These are phyloP conservation scores for Debaryomyces nepalensis DNA, from an alignment of 1,139 yeast species.

Conservation along the genomic window DNA sequence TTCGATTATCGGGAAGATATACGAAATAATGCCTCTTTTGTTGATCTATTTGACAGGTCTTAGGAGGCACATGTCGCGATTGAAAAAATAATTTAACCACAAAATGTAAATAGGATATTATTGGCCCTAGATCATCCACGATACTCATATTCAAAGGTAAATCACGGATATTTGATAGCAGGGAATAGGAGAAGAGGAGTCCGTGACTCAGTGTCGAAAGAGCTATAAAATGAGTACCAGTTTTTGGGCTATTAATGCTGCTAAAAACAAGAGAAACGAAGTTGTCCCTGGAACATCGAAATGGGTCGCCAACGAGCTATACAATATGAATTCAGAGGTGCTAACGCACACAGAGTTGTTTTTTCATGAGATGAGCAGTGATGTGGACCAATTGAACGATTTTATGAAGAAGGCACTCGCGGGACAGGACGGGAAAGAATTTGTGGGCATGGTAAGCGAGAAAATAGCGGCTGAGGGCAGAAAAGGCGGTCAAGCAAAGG, in stretches of 20 bases:
- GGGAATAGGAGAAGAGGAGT: conserved; percentile 5
- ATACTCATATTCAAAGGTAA: not conserved
- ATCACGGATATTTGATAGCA: conserved; percentile 2
- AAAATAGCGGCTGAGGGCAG: not conserved
- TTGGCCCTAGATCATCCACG: not conserved
- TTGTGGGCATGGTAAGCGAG: conserved; percentile 2
- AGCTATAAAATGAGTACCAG: conserved; percentile 26
- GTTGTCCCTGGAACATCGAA: conserved; percentile 45
- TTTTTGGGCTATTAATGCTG: conserved; percentile 43
- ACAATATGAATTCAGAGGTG: conserved; percentile 34
- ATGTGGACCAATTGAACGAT: conserved; percentile 26
- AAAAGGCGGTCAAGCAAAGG: not conserved
- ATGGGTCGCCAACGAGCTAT: conserved; percentile 42
- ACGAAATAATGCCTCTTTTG: not conserved
- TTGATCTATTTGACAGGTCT: not conserved
- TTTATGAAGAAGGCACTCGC: conserved; percentile 27
- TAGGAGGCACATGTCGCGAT: conserved; percentile 7
- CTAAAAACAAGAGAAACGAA: conserved; percentile 29
- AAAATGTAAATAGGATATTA: conserved; percentile 3
- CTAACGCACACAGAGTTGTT: conserved; percentile 28
- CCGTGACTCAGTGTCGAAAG: conserved; percentile 3
- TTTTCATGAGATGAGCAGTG: conserved; percentile 24
- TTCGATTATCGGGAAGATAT: conserved; percentile 4
- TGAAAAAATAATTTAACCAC: conserved; percentile 9
- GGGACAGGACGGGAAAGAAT: conserved; percentile 15